phyloP scores from a whole-genome alignment of 208 protist species.

The Spongospora subterranea region DNA sequence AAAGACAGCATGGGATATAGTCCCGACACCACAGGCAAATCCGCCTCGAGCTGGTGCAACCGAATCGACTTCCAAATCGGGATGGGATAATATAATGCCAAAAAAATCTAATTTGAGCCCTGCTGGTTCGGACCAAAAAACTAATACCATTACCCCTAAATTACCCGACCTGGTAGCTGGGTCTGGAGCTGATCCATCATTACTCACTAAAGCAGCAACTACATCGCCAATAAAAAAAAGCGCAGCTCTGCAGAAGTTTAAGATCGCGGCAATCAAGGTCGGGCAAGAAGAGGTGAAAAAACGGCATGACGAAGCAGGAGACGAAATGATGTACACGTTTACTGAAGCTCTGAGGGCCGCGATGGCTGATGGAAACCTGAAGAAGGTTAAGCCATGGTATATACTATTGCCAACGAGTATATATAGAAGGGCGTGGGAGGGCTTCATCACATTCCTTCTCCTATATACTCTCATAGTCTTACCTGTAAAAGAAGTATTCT shows the following conservation, averaged over 20 bases:
- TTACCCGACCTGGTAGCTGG: too few species aligned
- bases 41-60: too few species aligned
- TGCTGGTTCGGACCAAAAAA: too few species aligned
- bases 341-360: constrained; percentile 20
- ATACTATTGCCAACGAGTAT: constrained; percentile 1
- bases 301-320: background rate
- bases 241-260: background rate
- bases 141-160: too few species aligned
- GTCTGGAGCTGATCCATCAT: too few species aligned
- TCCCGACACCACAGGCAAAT: too few species aligned
- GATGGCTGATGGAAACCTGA: background rate
- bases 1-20: too few species aligned
- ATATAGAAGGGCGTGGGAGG: background rate
- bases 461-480: constrained; percentile 27
- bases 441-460: background rate
- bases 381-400: background rate
- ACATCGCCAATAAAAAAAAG: too few species aligned
- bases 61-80: too few species aligned
- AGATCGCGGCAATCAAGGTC: background rate
- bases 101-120: too few species aligned
- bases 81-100: too few species aligned
- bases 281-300: constrained; percentile 34
- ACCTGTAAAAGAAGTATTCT: constrained; percentile 6
- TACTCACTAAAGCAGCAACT: too few species aligned
- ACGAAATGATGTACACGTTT: constrained; percentile 17